Evolutionary conservation across 139 green algal species (phyloP).

Genomic region (Coelastrella sp.): DNA sequence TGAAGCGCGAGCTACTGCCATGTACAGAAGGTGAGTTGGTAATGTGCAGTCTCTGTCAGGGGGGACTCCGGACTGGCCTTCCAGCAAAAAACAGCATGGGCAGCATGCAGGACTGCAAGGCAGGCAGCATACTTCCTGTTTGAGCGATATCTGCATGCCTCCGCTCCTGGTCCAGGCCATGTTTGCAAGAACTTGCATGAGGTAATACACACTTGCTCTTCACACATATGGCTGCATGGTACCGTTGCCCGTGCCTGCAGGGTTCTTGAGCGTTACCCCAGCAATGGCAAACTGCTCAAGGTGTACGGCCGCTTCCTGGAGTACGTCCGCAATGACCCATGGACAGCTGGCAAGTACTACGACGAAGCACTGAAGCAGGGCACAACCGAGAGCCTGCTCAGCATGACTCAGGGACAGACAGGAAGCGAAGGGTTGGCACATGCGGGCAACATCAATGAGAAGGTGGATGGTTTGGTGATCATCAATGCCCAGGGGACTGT

Average conservation of each 20-base stretch:
- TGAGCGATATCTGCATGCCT: no score
- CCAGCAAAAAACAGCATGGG: no score
- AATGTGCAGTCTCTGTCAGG: no score
- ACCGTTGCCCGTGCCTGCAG: slow-evolving; percentile 4
- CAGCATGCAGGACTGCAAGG: no score
- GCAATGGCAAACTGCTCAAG: slow-evolving; percentile 49
- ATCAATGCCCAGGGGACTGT: slow-evolving; percentile 48
- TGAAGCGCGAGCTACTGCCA: not conserved
- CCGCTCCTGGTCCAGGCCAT: no score
- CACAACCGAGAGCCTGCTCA: slow-evolving; percentile 33
- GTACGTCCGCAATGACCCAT: slow-evolving; percentile 58
- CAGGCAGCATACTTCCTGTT: no score
- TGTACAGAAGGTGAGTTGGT: slow-evolving; percentile 37
- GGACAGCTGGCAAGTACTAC: slow-evolving; percentile 47
- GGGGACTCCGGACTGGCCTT: no score
- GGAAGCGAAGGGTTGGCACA: not conserved
- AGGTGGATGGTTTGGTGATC: slow-evolving; percentile 52
- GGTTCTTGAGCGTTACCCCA: slow-evolving; percentile 52
- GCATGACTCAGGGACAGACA: not conserved
- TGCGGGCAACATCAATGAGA: slow-evolving; percentile 26
- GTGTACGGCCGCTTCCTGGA: slow-evolving; percentile 61
- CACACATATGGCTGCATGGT: no score
- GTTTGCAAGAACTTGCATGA: no score
- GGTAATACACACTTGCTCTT: no score
- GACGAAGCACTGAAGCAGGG: slow-evolving; percentile 26